Evolutionary conservation across 768 basidiomycete genomes (phyloP), one percentile per base, ranked within the genome.

Genomic region (Holtermannia corniformis): DNA sequence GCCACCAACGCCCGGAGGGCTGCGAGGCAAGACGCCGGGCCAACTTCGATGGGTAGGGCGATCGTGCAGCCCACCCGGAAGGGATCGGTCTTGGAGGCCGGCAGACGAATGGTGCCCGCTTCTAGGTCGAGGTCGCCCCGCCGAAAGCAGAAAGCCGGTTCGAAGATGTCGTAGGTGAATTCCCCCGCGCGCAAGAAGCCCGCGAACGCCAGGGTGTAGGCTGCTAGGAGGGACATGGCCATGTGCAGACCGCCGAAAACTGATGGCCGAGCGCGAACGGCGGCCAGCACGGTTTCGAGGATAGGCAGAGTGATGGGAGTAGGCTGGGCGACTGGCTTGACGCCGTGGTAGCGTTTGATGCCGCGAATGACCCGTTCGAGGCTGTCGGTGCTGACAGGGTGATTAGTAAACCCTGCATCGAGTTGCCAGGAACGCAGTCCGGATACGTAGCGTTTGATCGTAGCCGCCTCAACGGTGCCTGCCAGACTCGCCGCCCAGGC

Each of bases 61-160:
- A 72, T 59, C 5, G 59, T 48, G 41, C 66, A 56, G 1, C 71
- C 66, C 37, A 56, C 55, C 5, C 71, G 56, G 50, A 75, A 76
- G 1, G 72, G 73, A 58, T 75, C 72, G 5, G 73, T 75, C 49
- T 76, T 76, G 1, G 74, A 76, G 2, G 63, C 56, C 3, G 73
- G 72, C 0, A 76, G 59, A 20, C 25, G 16, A 13, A 50, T 37
- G 5, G 59, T 60, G 32, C 50, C 54, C 10, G 71, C 71, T 22
- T 68, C 22, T 52, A 74, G 73, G 16, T 56, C 41, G 23, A 74
- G 51, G 19, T 54, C 55, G 16, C 54, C 32, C 13, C 65, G 56
- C n/a, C 65, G 54, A 21, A 74, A 62, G 51, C 65, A 44, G 52
- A 49, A 26, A 19, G 22, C 24, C 16, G 54, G 47, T 41, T 55